phyloP scores from a whole-genome alignment of 306 rosid species.

The Malus domestica region ASM211411v1 NC_041796.1:7218001-7218500 shows the following conservation, averaged over 20 bases:
- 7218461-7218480: conserved; percentile 10
- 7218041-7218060: fast-evolving
- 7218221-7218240: background rate
- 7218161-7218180: background rate
- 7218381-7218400: background rate
- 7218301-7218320: background rate
- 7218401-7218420: background rate
- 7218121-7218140: fast-evolving
- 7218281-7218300: background rate
- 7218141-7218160: no score
- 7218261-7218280: background rate
- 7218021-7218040: fast-evolving
- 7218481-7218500: conserved; percentile 72
- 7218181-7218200: background rate
- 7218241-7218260: background rate
- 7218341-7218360: background rate
- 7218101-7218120: fast-evolving
- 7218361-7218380: background rate
- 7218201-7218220: background rate
- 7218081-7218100: fast-evolving
- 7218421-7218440: background rate
- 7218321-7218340: background rate
- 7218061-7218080: fast-evolving
- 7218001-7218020: no score
- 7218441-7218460: conserved; percentile 1